These are phyloP conservation scores for Penicillium silybi DNA, from an alignment of 495 filamentous ascomycete genomes.

Conservation along the genomic window DNA sequence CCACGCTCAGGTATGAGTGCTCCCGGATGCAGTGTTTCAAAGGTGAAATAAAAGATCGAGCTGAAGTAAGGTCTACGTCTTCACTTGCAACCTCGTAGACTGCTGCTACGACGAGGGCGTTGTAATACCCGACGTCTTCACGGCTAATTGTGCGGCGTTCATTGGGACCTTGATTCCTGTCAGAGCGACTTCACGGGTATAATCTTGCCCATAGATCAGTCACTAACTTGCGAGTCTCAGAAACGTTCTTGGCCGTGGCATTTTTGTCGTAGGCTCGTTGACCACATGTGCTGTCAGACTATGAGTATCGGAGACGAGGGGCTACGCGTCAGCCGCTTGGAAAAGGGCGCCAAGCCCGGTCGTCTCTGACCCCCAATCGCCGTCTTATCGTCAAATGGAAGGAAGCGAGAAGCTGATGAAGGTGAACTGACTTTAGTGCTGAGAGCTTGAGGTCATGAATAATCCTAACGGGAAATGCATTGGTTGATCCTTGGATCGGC, in stretches of 20 bases:
- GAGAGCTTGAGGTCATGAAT: background rate
- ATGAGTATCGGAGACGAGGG: background rate
- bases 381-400: background rate
- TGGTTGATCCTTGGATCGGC: background rate
- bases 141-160: constrained; percentile 26
- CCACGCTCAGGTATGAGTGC: constrained; percentile 15
- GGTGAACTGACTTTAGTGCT: background rate
- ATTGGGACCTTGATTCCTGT: constrained; percentile 20
- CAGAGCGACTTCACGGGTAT: background rate
- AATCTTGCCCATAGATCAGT: background rate
- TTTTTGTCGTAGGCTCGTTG: background rate
- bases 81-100: constrained; percentile 17
- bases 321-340: background rate
- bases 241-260: background rate
- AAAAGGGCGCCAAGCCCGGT: background rate
- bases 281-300: background rate
- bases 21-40: constrained; percentile 14
- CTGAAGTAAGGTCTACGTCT: constrained; percentile 4
- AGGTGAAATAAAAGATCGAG: constrained; percentile 11
- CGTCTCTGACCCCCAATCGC: background rate
- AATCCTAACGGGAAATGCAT: background rate
- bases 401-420: background rate
- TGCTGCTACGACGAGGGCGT: constrained; percentile 19
- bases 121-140: constrained; percentile 23
- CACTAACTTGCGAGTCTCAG: background rate